A percentile compares a stretch with the other conserved stretches of the same genome.
Conservation (phyloP, 306 rosid species). For the Begonia peltatifolia region DNA sequence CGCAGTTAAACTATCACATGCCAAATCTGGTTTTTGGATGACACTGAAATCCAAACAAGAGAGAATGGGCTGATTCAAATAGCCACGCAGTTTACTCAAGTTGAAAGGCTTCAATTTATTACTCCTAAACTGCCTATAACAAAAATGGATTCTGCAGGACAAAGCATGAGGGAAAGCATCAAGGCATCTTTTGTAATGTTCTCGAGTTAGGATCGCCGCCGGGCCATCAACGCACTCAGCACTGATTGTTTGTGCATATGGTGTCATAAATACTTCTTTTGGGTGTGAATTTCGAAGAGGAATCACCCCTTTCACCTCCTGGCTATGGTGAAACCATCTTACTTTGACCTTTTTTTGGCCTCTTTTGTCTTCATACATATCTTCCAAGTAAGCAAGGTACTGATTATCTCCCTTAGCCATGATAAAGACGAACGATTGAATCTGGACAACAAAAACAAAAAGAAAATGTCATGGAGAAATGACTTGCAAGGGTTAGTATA, state of each 20-base stretch:
- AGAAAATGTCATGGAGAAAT: conserved; percentile 3
- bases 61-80: conserved; percentile 63
- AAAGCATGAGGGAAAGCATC: conserved; percentile 48
- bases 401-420: conserved; percentile 94
- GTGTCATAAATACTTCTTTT: conserved; percentile 82
- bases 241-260: conserved; percentile 84
- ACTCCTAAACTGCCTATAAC: conserved; percentile 77
- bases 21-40: conserved; percentile 23
- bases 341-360: conserved; percentile 90
- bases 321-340: conserved; percentile 93
- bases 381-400: conserved; percentile 85
- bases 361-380: conserved; percentile 95
- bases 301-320: conserved; percentile 76
- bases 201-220: conserved; percentile 69
- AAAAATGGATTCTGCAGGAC: conserved; percentile 52
- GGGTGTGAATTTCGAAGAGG: conserved; percentile 76
- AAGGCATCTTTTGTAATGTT: conserved; percentile 60
- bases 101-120: conserved; percentile 86
- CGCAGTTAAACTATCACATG: conserved; percentile 22
- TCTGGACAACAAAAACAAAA: conserved; percentile 34
- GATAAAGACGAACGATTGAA: conserved; percentile 82
- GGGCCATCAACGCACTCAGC: conserved; percentile 98
- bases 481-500: too few relatives aligned
- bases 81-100: conserved; percentile 74
- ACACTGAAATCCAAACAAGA: conserved; percentile 52